A percentile compares a stretch with the other conserved stretches of the same genome.
These are phyloP conservation scores for Saussurea involucrata DNA, from an alignment of 129 eudicot genomes.

Conservation along the genomic window DNA sequence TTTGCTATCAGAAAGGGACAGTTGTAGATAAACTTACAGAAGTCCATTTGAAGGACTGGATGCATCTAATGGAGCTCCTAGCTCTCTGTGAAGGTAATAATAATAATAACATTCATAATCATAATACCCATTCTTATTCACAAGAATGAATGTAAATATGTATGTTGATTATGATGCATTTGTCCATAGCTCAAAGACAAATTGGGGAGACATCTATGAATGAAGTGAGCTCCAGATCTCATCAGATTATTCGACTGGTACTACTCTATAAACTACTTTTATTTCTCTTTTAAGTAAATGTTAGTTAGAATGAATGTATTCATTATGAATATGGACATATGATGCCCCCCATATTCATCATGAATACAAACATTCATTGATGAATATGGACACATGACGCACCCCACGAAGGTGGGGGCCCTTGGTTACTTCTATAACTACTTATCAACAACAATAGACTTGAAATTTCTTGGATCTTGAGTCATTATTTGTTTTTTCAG, in stretches of 20 bases:
- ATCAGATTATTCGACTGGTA: slow-evolving; percentile 95
- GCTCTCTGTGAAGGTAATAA: slow-evolving; percentile 76
- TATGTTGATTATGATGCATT: background rate
- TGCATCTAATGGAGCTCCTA: slow-evolving; percentile 71
- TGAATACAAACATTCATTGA: background rate
- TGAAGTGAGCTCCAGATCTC: slow-evolving; percentile 92
- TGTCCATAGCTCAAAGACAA: slow-evolving; percentile 76
- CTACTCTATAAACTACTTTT: background rate
- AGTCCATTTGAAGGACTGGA: slow-evolving; percentile 50
- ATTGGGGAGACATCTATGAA: slow-evolving; percentile 86
- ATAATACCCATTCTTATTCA: background rate
- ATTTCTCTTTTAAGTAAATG: background rate
- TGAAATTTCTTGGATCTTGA: background rate
- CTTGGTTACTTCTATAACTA: background rate
- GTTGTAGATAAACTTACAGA: slow-evolving; percentile 87
- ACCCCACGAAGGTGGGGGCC: background rate
- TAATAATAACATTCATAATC: background rate
- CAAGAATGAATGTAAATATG: slow-evolving; percentile 1
- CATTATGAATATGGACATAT: background rate
- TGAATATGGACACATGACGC: background rate
- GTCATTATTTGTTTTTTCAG: slow-evolving; percentile 37
- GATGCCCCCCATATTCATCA: background rate
- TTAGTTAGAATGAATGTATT: background rate
- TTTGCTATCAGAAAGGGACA: slow-evolving; percentile 74
- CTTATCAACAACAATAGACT: slow-evolving; percentile 7